Evolutionary conservation across 1,284 basidiomycete genomes (phyloP).

Genomic region (Moniliella sp.): DNA sequence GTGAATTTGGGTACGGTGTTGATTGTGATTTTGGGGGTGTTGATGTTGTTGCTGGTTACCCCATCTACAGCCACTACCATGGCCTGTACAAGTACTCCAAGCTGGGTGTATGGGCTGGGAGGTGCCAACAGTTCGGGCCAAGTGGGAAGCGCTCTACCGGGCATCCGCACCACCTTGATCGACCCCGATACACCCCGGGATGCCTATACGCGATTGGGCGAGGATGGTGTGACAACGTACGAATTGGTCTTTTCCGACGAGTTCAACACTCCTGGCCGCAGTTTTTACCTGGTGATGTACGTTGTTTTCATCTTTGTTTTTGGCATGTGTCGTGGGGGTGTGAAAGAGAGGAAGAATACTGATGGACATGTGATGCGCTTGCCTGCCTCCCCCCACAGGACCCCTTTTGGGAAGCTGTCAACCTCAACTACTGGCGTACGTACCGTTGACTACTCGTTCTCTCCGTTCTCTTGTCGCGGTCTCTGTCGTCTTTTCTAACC

Average conservation of each 20-base stretch:
- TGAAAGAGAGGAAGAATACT: no score
- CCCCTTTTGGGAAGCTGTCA: conserved; percentile 32
- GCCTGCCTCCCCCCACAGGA: no score
- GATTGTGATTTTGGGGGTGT: no score
- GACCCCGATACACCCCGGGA: conserved; percentile 18
- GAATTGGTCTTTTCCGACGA: conserved; percentile 26
- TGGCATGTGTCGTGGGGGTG: no score
- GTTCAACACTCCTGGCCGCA: conserved; percentile 18
- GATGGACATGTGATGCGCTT: no score
- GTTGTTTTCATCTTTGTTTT: no score
- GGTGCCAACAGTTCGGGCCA: conserved; percentile 32
- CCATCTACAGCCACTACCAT: neutral
- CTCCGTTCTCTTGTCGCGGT: no score
- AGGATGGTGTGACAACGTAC: conserved; percentile 8
- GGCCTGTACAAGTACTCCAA: neutral
- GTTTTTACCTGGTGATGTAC: conserved; percentile 24
- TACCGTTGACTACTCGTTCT: no score
- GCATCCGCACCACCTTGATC: conserved; percentile 10
- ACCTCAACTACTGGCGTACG: conserved; percentile 22
- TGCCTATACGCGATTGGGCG: conserved; percentile 5
- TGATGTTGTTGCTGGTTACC: conserved; percentile 2
- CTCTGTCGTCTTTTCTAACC: no score
- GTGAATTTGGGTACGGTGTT: no score
- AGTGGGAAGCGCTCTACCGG: conserved; percentile 2
- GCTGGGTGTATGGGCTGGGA: conserved; percentile 1